phyloP scores from a whole-genome alignment of 2,329 filamentous ascomycete species.

The Septoria petroselini region DNA sequence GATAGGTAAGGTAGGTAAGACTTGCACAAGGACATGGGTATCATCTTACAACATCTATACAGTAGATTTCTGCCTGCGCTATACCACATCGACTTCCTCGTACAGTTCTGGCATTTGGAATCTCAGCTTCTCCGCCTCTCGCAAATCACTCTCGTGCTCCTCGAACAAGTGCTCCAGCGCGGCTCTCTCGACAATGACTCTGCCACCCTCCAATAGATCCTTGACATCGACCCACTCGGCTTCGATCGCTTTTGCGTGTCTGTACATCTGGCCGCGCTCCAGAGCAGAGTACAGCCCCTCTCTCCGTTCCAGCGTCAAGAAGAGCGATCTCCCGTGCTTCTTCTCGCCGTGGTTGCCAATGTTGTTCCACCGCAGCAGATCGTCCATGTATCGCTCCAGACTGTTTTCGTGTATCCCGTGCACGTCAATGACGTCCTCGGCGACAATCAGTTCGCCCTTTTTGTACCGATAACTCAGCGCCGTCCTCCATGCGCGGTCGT shows the following conservation, averaged over 20 bases:
- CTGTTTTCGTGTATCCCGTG: slow-evolving; percentile 49
- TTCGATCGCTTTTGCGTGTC: slow-evolving; percentile 65
- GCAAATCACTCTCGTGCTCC: slow-evolving; percentile 64
- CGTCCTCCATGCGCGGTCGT: slow-evolving; percentile 92
- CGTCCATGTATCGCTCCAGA: slow-evolving; percentile 57
- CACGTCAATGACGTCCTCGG: slow-evolving; percentile 68
- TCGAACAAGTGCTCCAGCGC: slow-evolving; percentile 74
- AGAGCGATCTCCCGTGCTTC: slow-evolving; percentile 61
- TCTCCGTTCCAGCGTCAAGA: slow-evolving; percentile 61
- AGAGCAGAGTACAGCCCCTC: slow-evolving; percentile 51
- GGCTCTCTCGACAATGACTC: slow-evolving; percentile 79
- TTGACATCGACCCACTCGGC: slow-evolving; percentile 90
- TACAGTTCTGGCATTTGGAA: slow-evolving; percentile 18
- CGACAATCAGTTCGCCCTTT: slow-evolving; percentile 79
- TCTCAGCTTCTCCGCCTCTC: not conserved
- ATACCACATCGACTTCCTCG: slow-evolving; percentile 5
- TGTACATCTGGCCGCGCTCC: slow-evolving; percentile 57
- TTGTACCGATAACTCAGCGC: slow-evolving; percentile 89
- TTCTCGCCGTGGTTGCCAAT: slow-evolving; percentile 63
- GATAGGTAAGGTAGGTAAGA: no score
- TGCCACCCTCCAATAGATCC: slow-evolving; percentile 79
- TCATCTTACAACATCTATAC: not conserved
- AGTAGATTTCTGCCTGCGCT: not conserved
- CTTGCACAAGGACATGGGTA: no score
- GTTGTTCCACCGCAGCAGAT: slow-evolving; percentile 67